Evolutionary conservation across 306 rosid species (phyloP).

Genomic region (Cicer pinnatifidum): DNA sequence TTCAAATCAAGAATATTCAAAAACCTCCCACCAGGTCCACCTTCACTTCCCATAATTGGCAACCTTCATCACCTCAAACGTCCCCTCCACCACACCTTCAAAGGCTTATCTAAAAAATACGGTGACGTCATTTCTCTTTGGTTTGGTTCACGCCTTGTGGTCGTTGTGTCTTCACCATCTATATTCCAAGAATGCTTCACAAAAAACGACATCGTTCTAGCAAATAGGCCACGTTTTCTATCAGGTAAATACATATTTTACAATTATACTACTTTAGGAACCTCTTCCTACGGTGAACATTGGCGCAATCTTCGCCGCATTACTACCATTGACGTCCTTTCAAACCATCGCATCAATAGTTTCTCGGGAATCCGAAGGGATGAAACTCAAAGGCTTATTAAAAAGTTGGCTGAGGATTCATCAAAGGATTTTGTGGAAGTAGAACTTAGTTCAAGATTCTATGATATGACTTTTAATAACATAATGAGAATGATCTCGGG

Average conservation of each 20-base stretch:
- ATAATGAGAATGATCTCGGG: conserved; percentile 48
- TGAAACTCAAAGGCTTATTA: conserved; percentile 44
- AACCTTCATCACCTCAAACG: conserved; percentile 60
- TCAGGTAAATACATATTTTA: conserved; percentile 56
- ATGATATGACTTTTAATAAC: conserved; percentile 55
- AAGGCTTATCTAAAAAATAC: conserved; percentile 44
- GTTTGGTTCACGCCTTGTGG: conserved; percentile 48
- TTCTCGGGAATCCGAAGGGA: conserved; percentile 43
- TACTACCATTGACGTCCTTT: conserved; percentile 54
- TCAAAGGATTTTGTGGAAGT: conserved; percentile 35
- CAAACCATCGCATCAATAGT: conserved; percentile 40
- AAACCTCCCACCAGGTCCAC: conserved; percentile 61
- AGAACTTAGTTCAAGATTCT: conserved; percentile 42
- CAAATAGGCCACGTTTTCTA: conserved; percentile 53
- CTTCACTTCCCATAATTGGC: conserved; percentile 58
- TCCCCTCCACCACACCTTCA: conserved; percentile 51
- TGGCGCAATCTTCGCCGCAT: conserved; percentile 78
- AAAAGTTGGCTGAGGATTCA: conserved; percentile 37
- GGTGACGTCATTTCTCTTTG: conserved; percentile 50
- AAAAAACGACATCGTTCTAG: conserved; percentile 60
- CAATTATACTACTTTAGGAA: conserved; percentile 51
- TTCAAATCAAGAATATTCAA: conserved; percentile 30
- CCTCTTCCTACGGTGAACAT: conserved; percentile 57
- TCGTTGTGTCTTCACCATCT: conserved; percentile 50
- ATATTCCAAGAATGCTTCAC: conserved; percentile 60